phyloP scores from a whole-genome alignment of 2,329 filamentous ascomycete genomes.

The Fusarium hainanense region DNA sequence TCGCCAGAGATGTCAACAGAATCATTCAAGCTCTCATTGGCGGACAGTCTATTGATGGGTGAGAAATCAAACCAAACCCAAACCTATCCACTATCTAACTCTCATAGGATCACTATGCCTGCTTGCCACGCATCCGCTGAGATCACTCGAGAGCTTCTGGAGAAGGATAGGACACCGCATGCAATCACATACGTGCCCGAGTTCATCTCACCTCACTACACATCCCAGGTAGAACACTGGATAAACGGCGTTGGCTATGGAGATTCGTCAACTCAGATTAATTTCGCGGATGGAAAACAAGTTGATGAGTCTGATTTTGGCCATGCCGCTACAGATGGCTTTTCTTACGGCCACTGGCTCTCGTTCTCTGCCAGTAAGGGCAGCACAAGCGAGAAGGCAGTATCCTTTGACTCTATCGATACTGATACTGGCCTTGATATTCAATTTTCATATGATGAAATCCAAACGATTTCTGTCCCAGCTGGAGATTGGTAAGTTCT shows the following conservation, averaged over 20 bases:
- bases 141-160: constrained; percentile 21
- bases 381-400: neutral
- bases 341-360: constrained; percentile 32
- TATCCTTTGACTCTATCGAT: constrained; percentile 21
- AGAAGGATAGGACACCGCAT: constrained; percentile 26
- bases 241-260: constrained; percentile 34
- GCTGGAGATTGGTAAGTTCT: constrained; percentile 25
- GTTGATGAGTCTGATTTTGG: constrained; percentile 36
- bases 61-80: neutral
- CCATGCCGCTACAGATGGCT: constrained; percentile 24
- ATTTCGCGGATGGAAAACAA: constrained; percentile 20
- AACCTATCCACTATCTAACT: neutral
- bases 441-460: constrained; percentile 37
- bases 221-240: constrained; percentile 30
- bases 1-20: constrained; percentile 18
- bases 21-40: constrained; percentile 29
- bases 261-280: constrained; percentile 23
- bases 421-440: constrained; percentile 26
- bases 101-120: constrained; percentile 29
- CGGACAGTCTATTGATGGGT: constrained; percentile 20
- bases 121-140: constrained; percentile 35
- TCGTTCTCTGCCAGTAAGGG: constrained; percentile 20
- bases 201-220: constrained; percentile 24
- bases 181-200: constrained; percentile 35
- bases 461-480: constrained; percentile 27